Evolutionary conservation across 2,329 filamentous ascomycete genomes (phyloP).

Genomic region (Diplodia mutila): DNA sequence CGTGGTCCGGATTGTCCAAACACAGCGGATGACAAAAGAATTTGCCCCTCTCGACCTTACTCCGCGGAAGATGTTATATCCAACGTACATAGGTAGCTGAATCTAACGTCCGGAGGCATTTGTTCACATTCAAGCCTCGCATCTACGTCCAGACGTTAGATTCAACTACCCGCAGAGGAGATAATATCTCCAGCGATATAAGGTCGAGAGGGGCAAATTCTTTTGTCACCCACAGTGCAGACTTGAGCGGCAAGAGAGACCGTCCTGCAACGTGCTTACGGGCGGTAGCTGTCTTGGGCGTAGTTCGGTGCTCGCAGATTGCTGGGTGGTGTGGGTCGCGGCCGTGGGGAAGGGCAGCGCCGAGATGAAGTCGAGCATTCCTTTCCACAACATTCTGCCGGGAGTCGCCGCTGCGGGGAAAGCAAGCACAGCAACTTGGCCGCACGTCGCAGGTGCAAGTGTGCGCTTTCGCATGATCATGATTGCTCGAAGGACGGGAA

Average conservation of each 20-base stretch:
- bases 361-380: not conserved
- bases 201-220: no score
- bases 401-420: not conserved
- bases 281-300: constrained; percentile 10
- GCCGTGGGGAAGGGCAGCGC: constrained; percentile 8
- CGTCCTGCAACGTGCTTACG: not conserved
- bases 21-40: no score
- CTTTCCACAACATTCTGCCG: constrained; percentile 12
- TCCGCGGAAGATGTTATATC: no score
- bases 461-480: not conserved
- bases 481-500: not conserved
- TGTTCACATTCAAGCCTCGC: no score
- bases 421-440: not conserved
- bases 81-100: no score
- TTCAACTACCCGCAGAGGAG: no score
- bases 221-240: no score
- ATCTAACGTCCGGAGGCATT: no score
- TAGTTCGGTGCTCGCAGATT: constrained; percentile 2
- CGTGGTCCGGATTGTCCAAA: not conserved
- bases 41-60: no score
- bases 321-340: not conserved
- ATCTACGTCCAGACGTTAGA: no score
- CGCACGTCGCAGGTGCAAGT: no score
- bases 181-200: no score
- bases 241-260: not conserved